phyloP scores from a whole-genome alignment of 352 stramenopile species.

The Phytophthora podocarpi region DNA sequence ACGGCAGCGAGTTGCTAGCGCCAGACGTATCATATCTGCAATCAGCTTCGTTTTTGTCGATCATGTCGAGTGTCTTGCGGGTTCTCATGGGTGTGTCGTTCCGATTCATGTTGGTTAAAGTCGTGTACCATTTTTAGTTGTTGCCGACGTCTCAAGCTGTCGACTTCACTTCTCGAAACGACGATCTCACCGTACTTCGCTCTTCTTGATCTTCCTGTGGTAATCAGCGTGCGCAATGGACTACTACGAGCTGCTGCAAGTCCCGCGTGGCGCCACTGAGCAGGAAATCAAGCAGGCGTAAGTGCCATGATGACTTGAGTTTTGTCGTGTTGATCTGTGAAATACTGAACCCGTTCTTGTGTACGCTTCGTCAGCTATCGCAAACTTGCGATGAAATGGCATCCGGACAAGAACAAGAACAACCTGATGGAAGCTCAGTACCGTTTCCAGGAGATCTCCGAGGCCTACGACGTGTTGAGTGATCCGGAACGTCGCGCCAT shows the following conservation, averaged over 20 bases:
- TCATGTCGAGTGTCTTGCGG: too few relatives aligned
- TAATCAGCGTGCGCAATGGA: slow-evolving; percentile 51
- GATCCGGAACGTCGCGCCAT: slow-evolving; percentile 91
- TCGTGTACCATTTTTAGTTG: slow-evolving; percentile 31
- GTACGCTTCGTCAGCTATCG: slow-evolving; percentile 88
- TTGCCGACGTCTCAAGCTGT: background rate
- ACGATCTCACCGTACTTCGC: slow-evolving; percentile 8
- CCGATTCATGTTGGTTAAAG: too few relatives aligned
- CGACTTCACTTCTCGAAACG: slow-evolving; percentile 31
- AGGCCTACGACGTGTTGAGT: slow-evolving; percentile 95
- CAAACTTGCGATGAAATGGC: slow-evolving; percentile 93
- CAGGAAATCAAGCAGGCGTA: slow-evolving; percentile 94
- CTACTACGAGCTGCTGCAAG: slow-evolving; percentile 92
- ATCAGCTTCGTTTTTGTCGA: slow-evolving; percentile 27
- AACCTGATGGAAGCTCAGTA: slow-evolving; percentile 87
- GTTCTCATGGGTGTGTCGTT: too few relatives aligned
- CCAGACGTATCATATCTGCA: slow-evolving; percentile 40
- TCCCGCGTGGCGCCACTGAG: slow-evolving; percentile 78
- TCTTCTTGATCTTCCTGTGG: background rate
- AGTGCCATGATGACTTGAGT: too few relatives aligned
- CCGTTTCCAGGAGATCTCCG: slow-evolving; percentile 94
- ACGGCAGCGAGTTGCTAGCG: slow-evolving; percentile 8
- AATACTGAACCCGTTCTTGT: background rate
- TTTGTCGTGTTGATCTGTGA: background rate
- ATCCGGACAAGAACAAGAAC: slow-evolving; percentile 96